phyloP scores from a whole-genome alignment of 2,329 filamentous ascomycete species.

The Penicillium rolfsii region DNA sequence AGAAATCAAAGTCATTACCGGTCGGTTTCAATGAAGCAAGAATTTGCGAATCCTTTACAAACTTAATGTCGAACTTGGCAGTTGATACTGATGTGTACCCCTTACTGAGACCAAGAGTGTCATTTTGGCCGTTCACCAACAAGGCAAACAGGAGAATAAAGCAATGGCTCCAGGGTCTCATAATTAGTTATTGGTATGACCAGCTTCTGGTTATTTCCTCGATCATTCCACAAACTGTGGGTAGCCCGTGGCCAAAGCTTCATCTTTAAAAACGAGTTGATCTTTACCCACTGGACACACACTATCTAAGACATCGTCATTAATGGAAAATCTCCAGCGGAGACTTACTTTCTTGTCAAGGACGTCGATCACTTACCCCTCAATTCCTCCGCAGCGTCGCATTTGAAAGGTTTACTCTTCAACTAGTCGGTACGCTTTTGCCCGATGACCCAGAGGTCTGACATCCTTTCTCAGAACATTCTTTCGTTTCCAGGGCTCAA shows the following conservation, averaged over 20 bases:
- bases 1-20: constrained; percentile 56
- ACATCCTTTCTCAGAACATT: not conserved
- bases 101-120: constrained; percentile 46
- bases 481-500: not conserved
- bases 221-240: not conserved
- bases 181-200: not conserved
- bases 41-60: constrained; percentile 53
- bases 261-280: not conserved
- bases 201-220: not conserved
- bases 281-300: not conserved
- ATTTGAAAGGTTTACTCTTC: constrained; percentile 2
- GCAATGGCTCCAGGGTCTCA: not conserved
- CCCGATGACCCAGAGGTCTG: not conserved
- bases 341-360: not conserved
- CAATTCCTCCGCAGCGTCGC: constrained; percentile 17
- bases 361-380: constrained; percentile 13
- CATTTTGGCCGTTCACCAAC: constrained; percentile 22
- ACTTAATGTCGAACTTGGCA: constrained; percentile 47
- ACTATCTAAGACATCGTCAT: not conserved
- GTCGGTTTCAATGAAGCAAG: constrained; percentile 53
- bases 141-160: constrained; percentile 6
- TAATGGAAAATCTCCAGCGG: constrained; percentile 13
- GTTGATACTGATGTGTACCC: constrained; percentile 49
- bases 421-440: not conserved
- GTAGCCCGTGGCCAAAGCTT: not conserved